Conservation (phyloP, 345 rosid species). For the Camelina neglecta region DNA sequence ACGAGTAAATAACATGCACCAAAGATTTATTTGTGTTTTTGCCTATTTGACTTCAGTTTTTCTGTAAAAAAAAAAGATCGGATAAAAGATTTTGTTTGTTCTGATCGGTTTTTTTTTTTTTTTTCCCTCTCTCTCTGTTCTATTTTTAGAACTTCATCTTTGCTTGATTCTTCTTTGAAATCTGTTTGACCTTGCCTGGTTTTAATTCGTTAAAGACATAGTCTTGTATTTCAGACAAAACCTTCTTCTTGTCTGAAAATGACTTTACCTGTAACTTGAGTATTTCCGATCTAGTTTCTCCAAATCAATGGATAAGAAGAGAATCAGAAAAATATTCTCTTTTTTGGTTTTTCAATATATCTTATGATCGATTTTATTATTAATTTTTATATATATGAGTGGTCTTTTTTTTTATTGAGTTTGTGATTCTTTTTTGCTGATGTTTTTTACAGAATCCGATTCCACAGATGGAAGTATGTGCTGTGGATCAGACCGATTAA, state of each 20-base stretch:
- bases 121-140: neutral
- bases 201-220: slow-evolving; percentile 12
- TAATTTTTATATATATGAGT: neutral
- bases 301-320: slow-evolving; percentile 14
- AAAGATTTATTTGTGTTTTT: slow-evolving; percentile 40
- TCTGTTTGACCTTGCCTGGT: slow-evolving; percentile 38
- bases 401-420: slow-evolving; percentile 14
- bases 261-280: neutral
- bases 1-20: slow-evolving; percentile 42
- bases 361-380: neutral
- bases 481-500: slow-evolving; percentile 57
- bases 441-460: slow-evolving; percentile 40
- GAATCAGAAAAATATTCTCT: neutral
- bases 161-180: slow-evolving; percentile 34
- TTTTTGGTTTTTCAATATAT: slow-evolving; percentile 9
- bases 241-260: slow-evolving; percentile 25
- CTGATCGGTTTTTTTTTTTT: slow-evolving; percentile 23
- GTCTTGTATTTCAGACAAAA: slow-evolving; percentile 19
- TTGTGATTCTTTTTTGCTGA: slow-evolving; percentile 6
- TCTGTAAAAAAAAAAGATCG: neutral
- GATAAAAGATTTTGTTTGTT: slow-evolving; percentile 38
- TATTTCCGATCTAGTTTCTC: slow-evolving; percentile 30
- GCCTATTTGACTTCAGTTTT: slow-evolving; percentile 32
- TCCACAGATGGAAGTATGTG: slow-evolving; percentile 60
- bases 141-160: slow-evolving; percentile 17